Percentiles rank a stretch among this genome's conserved stretches.
Conservation (phyloP, 805 yeast genomes). For the Candida vartiovaarae region DNA sequence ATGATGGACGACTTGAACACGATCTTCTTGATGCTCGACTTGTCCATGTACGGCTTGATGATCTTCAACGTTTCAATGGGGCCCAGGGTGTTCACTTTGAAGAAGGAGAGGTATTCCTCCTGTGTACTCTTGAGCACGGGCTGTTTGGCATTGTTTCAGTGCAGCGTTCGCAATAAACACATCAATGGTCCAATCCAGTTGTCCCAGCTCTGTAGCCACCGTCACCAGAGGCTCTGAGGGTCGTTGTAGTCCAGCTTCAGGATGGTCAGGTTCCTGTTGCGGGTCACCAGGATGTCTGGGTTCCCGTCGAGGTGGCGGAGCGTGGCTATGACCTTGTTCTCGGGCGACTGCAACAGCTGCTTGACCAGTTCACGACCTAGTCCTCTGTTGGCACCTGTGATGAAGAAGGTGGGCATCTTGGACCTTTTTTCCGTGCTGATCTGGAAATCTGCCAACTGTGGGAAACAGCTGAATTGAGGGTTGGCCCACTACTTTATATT, state of each 20-base stretch:
- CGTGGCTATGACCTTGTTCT: slow-evolving; percentile 21
- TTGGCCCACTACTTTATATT: too few species aligned
- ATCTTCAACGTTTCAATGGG: slow-evolving; percentile 26
- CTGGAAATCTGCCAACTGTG: not conserved
- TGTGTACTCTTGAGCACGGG: slow-evolving; percentile 16
- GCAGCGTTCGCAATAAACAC: slow-evolving; percentile 32
- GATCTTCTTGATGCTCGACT: slow-evolving; percentile 22
- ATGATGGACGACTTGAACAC: slow-evolving; percentile 25
- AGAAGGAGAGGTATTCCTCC: slow-evolving; percentile 16
- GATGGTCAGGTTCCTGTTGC: slow-evolving; percentile 16
- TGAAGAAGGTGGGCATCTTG: slow-evolving; percentile 17
- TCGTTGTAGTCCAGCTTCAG: slow-evolving; percentile 17
- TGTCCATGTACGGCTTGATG: slow-evolving; percentile 24
- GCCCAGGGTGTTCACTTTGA: slow-evolving; percentile 26
- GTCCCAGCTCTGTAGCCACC: slow-evolving; percentile 14
- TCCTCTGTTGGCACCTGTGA: slow-evolving; percentile 23
- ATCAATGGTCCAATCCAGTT: slow-evolving; percentile 24
- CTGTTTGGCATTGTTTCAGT: slow-evolving; percentile 14
- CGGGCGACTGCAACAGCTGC: slow-evolving; percentile 11
- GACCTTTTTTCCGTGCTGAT: not conserved
- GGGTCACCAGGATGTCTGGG: slow-evolving; percentile 16
- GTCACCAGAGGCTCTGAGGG: slow-evolving; percentile 8
- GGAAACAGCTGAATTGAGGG: not conserved
- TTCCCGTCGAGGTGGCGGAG: slow-evolving; percentile 9
- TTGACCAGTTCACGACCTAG: slow-evolving; percentile 18